A percentile compares a stretch with the other conserved stretches of the same genome.
Evolutionary conservation across 345 rosid genomes (phyloP).

Genomic region (Pugionium cornutum): DNA sequence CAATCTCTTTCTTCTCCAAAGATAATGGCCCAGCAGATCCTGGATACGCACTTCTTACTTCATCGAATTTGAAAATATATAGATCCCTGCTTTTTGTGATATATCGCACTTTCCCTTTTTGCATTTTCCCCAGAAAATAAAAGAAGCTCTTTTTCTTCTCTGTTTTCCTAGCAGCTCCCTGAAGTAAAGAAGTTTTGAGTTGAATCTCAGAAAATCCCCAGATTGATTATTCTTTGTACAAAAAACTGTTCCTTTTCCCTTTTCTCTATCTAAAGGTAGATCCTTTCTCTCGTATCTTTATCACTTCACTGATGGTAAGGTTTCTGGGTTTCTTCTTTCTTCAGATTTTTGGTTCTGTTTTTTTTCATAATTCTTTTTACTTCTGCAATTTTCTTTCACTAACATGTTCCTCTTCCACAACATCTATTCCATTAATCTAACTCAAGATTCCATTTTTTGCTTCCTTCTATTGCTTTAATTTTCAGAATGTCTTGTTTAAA

Average conservation of each 20-base stretch:
- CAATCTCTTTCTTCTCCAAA: slow-evolving; percentile 42
- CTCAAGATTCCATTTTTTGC: slow-evolving; percentile 5
- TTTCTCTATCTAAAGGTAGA: slow-evolving; percentile 11
- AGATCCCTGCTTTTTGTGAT: slow-evolving; percentile 26
- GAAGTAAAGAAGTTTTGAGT: slow-evolving; percentile 8
- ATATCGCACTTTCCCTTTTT: slow-evolving; percentile 29
- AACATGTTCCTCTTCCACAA: background rate
- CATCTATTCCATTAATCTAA: background rate
- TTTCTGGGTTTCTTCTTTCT: slow-evolving; percentile 23
- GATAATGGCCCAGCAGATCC: slow-evolving; percentile 56
- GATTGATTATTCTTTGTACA: background rate
- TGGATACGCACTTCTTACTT: slow-evolving; percentile 41
- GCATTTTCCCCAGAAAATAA: slow-evolving; percentile 34
- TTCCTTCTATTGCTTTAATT: slow-evolving; percentile 14
- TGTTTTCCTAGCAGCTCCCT: slow-evolving; percentile 27
- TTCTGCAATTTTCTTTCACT: background rate
- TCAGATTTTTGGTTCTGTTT: background rate
- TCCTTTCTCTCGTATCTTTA: slow-evolving; percentile 13
- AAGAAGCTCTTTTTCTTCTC: slow-evolving; percentile 19
- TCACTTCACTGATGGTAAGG: slow-evolving; percentile 25
- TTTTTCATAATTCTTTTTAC: background rate
- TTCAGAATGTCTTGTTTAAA: background rate
- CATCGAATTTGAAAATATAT: slow-evolving; percentile 18
- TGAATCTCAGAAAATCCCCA: slow-evolving; percentile 20
- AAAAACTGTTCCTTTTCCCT: slow-evolving; percentile 14